Conservation (phyloP, 345 rosid genomes). For the Lumnitzera littorea region DNA sequence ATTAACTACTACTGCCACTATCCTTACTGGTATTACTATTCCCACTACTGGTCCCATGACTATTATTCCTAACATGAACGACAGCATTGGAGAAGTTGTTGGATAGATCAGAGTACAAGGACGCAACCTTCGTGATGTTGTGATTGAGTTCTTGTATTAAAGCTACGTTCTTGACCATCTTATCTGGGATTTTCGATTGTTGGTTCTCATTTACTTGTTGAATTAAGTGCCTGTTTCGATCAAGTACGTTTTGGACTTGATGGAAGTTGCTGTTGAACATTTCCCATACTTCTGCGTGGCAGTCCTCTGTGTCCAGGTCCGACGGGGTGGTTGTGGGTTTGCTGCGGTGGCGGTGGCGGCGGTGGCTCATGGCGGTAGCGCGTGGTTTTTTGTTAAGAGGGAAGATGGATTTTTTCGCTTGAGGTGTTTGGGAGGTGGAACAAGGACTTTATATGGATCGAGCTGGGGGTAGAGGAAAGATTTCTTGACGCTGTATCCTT, state of each 20-base stretch:
- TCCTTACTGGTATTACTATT: no score
- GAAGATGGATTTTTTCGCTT: not conserved
- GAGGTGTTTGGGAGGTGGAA: no score
- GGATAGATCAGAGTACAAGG: constrained; percentile 66
- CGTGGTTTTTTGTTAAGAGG: constrained; percentile 3
- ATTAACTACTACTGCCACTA: no score
- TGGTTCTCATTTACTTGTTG: constrained; percentile 92
- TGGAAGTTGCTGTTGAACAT: constrained; percentile 41
- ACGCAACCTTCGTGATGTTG: constrained; percentile 72
- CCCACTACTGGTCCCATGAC: no score
- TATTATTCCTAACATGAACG: constrained; percentile 13
- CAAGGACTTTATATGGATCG: no score
- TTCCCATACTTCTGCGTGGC: constrained; percentile 57
- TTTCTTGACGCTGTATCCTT: no score
- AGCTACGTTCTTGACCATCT: constrained; percentile 87
- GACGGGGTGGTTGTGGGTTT: constrained; percentile 10
- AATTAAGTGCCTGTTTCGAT: constrained; percentile 69
- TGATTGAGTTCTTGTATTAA: constrained; percentile 83
- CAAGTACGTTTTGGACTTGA: constrained; percentile 70
- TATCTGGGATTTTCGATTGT: constrained; percentile 58
- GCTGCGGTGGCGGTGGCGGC: constrained; percentile 11
- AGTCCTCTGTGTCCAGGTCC: constrained; percentile 16
- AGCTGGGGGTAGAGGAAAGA: no score
- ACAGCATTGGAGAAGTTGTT: constrained; percentile 38
- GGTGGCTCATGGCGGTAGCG: constrained; percentile 4